phyloP scores from a whole-genome alignment of 768 basidiomycete species.

The Suillus lakei region DNA sequence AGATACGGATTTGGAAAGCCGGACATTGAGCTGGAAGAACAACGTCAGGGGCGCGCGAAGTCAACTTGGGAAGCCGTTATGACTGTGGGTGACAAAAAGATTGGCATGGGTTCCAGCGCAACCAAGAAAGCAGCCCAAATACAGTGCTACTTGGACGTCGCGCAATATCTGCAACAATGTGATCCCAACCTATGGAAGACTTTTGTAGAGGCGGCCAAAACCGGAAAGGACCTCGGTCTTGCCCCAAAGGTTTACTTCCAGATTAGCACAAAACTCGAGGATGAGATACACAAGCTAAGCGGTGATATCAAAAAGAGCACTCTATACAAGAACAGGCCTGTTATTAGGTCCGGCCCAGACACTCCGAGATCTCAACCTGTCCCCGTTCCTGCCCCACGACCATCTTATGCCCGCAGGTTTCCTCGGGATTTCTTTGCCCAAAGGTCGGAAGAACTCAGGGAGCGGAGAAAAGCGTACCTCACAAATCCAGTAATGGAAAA shows the following conservation, averaged over 20 bases:
- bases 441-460: conserved; percentile 64
- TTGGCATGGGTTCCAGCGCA: conserved; percentile 75
- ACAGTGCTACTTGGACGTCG: conserved; percentile 86
- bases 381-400: conserved; percentile 12
- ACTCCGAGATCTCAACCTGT: conserved; percentile 9
- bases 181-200: conserved; percentile 81
- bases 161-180: conserved; percentile 83
- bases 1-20: conserved; percentile 76
- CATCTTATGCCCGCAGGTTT: conserved; percentile 31
- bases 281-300: conserved; percentile 73
- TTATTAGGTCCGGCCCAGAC: conserved; percentile 25
- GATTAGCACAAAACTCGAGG: conserved; percentile 65
- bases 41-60: conserved; percentile 27
- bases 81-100: conserved; percentile 75
- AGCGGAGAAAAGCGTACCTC: conserved; percentile 63
- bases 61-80: conserved; percentile 73
- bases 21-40: conserved; percentile 60
- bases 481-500: conserved; percentile 58
- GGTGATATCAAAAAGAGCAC: conserved; percentile 64
- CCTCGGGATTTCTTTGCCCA: conserved; percentile 37
- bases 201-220: conserved; percentile 63
- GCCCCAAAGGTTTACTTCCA: conserved; percentile 72
- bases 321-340: conserved; percentile 70
- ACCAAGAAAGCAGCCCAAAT: conserved; percentile 76
- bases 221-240: conserved; percentile 71